A percentile compares a stretch with the other conserved stretches of the same genome.
phyloP scores from a whole-genome alignment of 1,139 yeast genomes.

The Candida tetrigidarum region DNA sequence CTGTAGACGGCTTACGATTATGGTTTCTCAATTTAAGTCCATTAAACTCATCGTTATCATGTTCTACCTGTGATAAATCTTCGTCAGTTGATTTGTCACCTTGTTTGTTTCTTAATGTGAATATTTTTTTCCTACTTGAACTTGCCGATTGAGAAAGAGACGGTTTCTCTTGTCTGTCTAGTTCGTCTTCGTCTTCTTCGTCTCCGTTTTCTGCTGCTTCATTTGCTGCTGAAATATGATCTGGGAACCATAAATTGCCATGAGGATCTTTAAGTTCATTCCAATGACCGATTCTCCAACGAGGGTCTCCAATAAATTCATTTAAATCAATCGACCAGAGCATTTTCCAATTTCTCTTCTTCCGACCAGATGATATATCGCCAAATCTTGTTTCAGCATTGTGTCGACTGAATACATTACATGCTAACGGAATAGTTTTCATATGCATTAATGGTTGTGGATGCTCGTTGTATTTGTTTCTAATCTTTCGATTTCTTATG shows the following conservation, averaged over 20 bases:
- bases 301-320: constrained; percentile 62
- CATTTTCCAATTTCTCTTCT: constrained; percentile 37
- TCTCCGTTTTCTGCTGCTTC: too few relatives aligned
- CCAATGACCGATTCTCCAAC: constrained; percentile 74
- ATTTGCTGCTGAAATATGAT: constrained; percentile 13
- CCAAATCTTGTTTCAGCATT: constrained; percentile 24
- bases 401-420: constrained; percentile 54
- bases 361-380: constrained; percentile 1
- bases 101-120: neutral
- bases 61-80: neutral
- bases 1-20: neutral
- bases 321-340: constrained; percentile 72
- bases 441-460: constrained; percentile 35
- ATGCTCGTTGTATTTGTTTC: constrained; percentile 49
- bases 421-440: constrained; percentile 52
- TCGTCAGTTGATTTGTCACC: constrained; percentile 7
- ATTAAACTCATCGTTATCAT: constrained; percentile 2
- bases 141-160: constrained; percentile 1
- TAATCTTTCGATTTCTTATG: constrained; percentile 67
- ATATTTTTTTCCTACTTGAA: neutral
- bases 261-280: constrained; percentile 55
- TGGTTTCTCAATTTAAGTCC: constrained; percentile 3
- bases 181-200: too few relatives aligned
- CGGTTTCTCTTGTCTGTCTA: constrained; percentile 9
- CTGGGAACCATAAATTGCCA: constrained; percentile 66